A percentile compares a stretch with the other conserved stretches of the same genome.
phyloP scores from a whole-genome alignment of 2,329 filamentous ascomycete genomes.

The Phymatotrichopsis omnivora region DNA sequence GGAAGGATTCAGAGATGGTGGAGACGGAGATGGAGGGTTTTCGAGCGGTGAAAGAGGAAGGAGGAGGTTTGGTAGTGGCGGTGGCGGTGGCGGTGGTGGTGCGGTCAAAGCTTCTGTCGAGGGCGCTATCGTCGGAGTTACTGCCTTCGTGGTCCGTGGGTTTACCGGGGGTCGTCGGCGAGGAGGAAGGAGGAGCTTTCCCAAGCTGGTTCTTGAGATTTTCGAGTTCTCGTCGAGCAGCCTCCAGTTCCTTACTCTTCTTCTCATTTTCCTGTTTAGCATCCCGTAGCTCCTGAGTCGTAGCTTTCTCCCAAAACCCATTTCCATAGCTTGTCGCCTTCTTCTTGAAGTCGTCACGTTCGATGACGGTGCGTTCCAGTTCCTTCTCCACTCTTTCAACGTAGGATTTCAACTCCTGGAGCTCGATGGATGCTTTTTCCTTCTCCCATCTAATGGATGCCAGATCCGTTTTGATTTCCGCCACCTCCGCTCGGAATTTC shows the following conservation, averaged over 20 bases:
- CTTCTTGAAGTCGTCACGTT: conserved; percentile 20
- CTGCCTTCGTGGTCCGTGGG: conserved; percentile 19
- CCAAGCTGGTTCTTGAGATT: conserved; percentile 18
- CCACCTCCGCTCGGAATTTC: conserved; percentile 21
- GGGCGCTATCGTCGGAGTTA: conserved; percentile 23
- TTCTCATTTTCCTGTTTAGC: conserved; percentile 27
- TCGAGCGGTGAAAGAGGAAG: not conserved
- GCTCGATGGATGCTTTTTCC: conserved; percentile 20
- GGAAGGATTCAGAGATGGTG: conserved; percentile 2
- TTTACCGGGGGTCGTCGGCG: not conserved
- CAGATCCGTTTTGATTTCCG: conserved; percentile 24
- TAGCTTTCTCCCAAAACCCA: conserved; percentile 23
- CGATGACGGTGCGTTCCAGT: conserved; percentile 18
- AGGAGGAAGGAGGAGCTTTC: not conserved
- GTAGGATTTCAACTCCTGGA: conserved; percentile 22
- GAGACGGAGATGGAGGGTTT: conserved; percentile 7
- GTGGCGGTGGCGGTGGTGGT: conserved; percentile 3
- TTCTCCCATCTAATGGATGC: conserved; percentile 17
- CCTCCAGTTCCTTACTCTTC: conserved; percentile 9
- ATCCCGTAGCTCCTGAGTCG: conserved; percentile 22
- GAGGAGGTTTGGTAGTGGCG: not conserved
- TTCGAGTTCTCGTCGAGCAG: conserved; percentile 17
- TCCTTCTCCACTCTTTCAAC: conserved; percentile 21
- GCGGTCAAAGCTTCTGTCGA: conserved; percentile 25
- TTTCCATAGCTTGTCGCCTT: conserved; percentile 7